Conservation (phyloP, 2,329 filamentous ascomycete genomes). For the Orbilia quercus region DNA sequence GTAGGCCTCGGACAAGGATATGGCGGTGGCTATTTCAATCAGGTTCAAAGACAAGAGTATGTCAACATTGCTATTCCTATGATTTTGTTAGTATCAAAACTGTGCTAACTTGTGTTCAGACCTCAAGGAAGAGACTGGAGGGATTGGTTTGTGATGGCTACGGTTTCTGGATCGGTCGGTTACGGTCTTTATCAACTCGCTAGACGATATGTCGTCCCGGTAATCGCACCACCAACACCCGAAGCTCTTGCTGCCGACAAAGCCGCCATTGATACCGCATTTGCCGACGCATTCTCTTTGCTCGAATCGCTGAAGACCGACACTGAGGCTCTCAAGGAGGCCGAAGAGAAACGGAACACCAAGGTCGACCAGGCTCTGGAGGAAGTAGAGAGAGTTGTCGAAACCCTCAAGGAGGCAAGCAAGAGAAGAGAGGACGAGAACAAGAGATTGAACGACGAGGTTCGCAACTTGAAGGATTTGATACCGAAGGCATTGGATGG, state of each 20-base stretch:
- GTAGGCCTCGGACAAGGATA: slow-evolving; percentile 64
- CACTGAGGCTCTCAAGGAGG: slow-evolving; percentile 85
- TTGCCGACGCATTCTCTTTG: slow-evolving; percentile 88
- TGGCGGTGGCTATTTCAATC: slow-evolving; percentile 47
- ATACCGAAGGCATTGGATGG: slow-evolving; percentile 90
- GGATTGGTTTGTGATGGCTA: slow-evolving; percentile 99
- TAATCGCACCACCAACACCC: slow-evolving; percentile 92
- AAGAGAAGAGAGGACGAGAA: slow-evolving; percentile 87
- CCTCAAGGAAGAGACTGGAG: slow-evolving; percentile 79
- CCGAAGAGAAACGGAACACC: slow-evolving; percentile 85
- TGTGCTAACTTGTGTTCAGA: slow-evolving; percentile 53
- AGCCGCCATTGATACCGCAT: slow-evolving; percentile 88
- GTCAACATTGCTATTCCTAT: not conserved
- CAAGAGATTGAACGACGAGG: slow-evolving; percentile 84
- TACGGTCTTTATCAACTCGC: slow-evolving; percentile 90
- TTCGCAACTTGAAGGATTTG: slow-evolving; percentile 81
- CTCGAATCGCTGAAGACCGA: slow-evolving; percentile 93
- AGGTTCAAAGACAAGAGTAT: slow-evolving; percentile 53
- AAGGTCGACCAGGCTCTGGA: slow-evolving; percentile 82
- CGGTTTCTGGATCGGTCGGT: slow-evolving; percentile 86
- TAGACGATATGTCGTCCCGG: slow-evolving; percentile 90
- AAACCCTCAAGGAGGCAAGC: slow-evolving; percentile 82
- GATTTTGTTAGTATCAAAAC: not conserved
- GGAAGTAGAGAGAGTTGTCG: slow-evolving; percentile 85
- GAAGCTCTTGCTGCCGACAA: slow-evolving; percentile 96